These are phyloP conservation scores for Aaosphaeria arxii DNA, from an alignment of 2,329 filamentous ascomycete genomes.

Conservation along the genomic window DNA sequence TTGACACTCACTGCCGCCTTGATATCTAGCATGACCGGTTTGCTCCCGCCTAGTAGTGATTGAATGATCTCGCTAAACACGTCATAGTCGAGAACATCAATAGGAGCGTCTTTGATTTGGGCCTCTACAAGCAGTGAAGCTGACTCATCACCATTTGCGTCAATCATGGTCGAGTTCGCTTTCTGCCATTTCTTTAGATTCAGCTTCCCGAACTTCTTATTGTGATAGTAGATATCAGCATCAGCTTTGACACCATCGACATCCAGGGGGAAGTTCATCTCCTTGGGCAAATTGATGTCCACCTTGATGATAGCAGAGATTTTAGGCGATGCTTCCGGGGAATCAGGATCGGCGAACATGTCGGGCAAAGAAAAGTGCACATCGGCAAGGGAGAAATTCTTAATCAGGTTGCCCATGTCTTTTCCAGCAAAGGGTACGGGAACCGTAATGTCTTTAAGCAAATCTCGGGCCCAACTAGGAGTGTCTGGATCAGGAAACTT, in stretches of 20 bases:
- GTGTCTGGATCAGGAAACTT: conserved; percentile 63
- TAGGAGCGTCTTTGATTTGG: conserved; percentile 71
- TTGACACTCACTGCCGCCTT: conserved; percentile 79
- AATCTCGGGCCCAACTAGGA: conserved; percentile 76
- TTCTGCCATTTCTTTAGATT: conserved; percentile 79
- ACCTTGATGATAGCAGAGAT: conserved; percentile 83
- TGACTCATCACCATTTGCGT: conserved; percentile 55
- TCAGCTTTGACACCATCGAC: conserved; percentile 74
- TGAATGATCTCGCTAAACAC: conserved; percentile 80
- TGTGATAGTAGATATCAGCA: conserved; percentile 77
- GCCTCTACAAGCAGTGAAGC: conserved; percentile 72
- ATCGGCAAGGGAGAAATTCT: conserved; percentile 81
- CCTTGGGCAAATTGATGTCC: conserved; percentile 72
- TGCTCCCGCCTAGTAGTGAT: conserved; percentile 70
- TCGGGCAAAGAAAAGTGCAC: conserved; percentile 85
- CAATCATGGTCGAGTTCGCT: conserved; percentile 73
- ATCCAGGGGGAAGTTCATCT: conserved; percentile 82
- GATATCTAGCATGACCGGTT: conserved; percentile 69
- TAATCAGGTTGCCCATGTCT: conserved; percentile 77
- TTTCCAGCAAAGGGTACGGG: conserved; percentile 81
- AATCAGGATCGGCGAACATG: conserved; percentile 71
- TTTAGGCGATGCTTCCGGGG: conserved; percentile 69
- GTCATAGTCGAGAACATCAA: conserved; percentile 77
- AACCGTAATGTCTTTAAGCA: conserved; percentile 78
- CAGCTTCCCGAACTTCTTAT: conserved; percentile 74